Percentiles rank a stretch among this genome's conserved stretches.
Evolutionary conservation across 192 early-diverging fungal genomes (phyloP).

Genomic region (Coemansia sp.): DNA sequence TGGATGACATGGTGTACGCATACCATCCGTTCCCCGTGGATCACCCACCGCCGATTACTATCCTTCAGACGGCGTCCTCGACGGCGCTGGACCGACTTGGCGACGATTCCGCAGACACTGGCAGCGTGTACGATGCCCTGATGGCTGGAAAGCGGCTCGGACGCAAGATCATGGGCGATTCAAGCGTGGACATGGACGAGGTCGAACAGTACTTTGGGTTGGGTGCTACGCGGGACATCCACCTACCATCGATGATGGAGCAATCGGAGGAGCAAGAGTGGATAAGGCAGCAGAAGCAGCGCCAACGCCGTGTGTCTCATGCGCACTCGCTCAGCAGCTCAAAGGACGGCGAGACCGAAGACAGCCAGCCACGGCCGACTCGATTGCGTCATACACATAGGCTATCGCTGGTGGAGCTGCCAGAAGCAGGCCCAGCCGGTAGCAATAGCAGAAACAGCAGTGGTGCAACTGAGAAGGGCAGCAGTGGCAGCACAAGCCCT

Average conservation of each 20-base stretch:
- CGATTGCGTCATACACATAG: neutral
- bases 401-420: constrained; percentile 3
- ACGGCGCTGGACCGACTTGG: constrained; percentile 45
- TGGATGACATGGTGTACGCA: constrained; percentile 31
- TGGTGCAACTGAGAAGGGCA: neutral
- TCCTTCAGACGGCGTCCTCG: constrained; percentile 53
- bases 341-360: neutral
- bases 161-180: constrained; percentile 24
- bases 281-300: constrained; percentile 9
- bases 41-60: constrained; percentile 34
- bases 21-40: constrained; percentile 33
- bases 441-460: neutral
- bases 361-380: neutral
- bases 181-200: constrained; percentile 1
- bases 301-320: constrained; percentile 14
- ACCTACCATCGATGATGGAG: constrained; percentile 40
- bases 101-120: constrained; percentile 23
- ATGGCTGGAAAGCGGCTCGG: constrained; percentile 28
- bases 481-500: neutral
- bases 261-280: constrained; percentile 43
- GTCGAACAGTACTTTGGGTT: constrained; percentile 41
- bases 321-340: constrained; percentile 28
- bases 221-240: constrained; percentile 18
- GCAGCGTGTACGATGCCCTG: constrained; percentile 22
- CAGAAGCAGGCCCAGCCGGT: neutral